These are phyloP conservation scores for Helichrysum umbraculigerum DNA, from an alignment of 129 eudicot genomes.

Conservation along the genomic window DNA sequence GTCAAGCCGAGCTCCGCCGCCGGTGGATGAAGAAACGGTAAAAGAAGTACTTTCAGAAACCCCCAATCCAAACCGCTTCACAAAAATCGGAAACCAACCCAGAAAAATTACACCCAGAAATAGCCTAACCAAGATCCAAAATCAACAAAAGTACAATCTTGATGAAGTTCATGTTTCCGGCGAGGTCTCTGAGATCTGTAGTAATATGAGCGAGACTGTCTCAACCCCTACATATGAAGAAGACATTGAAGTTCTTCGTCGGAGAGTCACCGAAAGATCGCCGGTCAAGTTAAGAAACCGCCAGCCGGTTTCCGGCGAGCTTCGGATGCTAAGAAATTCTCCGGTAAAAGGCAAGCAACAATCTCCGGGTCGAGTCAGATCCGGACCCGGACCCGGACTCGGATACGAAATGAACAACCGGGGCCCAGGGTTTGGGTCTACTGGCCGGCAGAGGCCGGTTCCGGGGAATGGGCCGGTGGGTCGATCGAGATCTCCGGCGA, in stretches of 20 bases:
- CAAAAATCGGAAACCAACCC: conserved; percentile 26
- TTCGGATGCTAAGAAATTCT: conserved; percentile 41
- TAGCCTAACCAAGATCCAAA: conserved; percentile 22
- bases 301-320: conserved; percentile 43
- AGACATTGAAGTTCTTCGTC: conserved; percentile 34
- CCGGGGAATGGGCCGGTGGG: conserved; percentile 17
- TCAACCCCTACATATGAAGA: conserved; percentile 48
- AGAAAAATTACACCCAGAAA: conserved; percentile 27
- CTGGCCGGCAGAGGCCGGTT: conserved; percentile 32
- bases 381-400: conserved; percentile 39
- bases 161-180: conserved; percentile 23
- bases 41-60: conserved; percentile 69
- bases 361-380: conserved; percentile 53
- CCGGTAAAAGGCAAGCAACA: conserved; percentile 56
- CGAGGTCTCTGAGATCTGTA: conserved; percentile 52
- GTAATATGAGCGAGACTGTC: conserved; percentile 44
- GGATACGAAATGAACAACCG: conserved; percentile 27
- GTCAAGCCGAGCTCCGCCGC: conserved; percentile 51
- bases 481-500: conserved; percentile 73
- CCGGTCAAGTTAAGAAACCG: conserved; percentile 47
- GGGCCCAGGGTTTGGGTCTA: conserved; percentile 35
- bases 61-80: conserved; percentile 31
- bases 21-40: conserved; percentile 62
- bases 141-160: conserved; percentile 14
- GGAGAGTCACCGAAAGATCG: conserved; percentile 35